phyloP scores from a whole-genome alignment of 2,329 filamentous ascomycete species.

The Fusarium tjaetaba region DNA sequence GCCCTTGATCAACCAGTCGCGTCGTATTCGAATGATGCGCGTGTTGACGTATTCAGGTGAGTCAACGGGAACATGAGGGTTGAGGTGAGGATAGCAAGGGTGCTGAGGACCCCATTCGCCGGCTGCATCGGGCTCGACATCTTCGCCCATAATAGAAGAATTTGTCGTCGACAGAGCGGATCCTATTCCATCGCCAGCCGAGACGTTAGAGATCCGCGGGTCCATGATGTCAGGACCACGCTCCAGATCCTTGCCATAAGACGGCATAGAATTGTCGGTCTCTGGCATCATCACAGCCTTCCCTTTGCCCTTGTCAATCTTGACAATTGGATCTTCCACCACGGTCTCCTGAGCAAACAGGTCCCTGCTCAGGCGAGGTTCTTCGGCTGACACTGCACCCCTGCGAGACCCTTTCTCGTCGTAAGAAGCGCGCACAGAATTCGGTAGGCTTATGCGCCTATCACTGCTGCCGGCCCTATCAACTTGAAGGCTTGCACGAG shows the following conservation, averaged over 20 bases:
- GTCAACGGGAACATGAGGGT: slow-evolving; percentile 84
- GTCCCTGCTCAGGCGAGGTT: slow-evolving; percentile 28
- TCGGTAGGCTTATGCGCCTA: slow-evolving; percentile 63
- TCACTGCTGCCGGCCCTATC: slow-evolving; percentile 58
- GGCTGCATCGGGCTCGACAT: slow-evolving; percentile 73
- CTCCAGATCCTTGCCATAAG: slow-evolving; percentile 64
- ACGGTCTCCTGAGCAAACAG: slow-evolving; percentile 18
- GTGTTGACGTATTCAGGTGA: slow-evolving; percentile 81
- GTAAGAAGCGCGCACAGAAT: slow-evolving; percentile 63
- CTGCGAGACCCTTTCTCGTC: slow-evolving; percentile 57
- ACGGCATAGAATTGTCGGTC: slow-evolving; percentile 48
- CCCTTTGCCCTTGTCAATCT: slow-evolving; percentile 62
- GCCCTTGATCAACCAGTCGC: slow-evolving; percentile 90
- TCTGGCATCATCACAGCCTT: slow-evolving; percentile 58
- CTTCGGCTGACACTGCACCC: slow-evolving; percentile 42
- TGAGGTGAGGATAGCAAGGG: slow-evolving; percentile 92
- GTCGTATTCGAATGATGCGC: slow-evolving; percentile 87
- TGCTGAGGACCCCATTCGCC: slow-evolving; percentile 93
- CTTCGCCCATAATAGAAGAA: slow-evolving; percentile 71
- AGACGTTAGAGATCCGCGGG: slow-evolving; percentile 59
- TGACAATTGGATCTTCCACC: slow-evolving; percentile 28
- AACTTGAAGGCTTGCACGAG: slow-evolving; percentile 61
- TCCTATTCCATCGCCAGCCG: slow-evolving; percentile 62
- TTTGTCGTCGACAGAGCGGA: slow-evolving; percentile 66
- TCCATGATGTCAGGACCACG: slow-evolving; percentile 60